These are phyloP conservation scores for Inga leiocalycina DNA, from an alignment of 306 rosid species.

Conservation along the genomic window DNA sequence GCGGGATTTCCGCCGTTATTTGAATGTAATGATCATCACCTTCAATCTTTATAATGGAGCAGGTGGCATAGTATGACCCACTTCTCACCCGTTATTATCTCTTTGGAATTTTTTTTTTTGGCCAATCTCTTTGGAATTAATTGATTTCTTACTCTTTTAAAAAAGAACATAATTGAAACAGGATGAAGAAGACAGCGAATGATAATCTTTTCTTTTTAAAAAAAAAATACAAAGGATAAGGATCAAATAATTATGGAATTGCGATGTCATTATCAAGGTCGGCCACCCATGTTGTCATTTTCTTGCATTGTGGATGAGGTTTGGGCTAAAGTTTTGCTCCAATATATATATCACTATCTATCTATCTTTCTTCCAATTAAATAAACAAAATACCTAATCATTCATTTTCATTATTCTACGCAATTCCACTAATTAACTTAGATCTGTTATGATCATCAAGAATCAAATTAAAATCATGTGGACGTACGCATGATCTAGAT, in stretches of 20 bases:
- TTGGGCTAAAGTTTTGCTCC: neutral
- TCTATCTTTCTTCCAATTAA: neutral
- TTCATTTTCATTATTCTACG: neutral
- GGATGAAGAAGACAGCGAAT: neutral
- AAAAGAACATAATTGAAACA: neutral
- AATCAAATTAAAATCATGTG: neutral
- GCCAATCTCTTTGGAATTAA: neutral
- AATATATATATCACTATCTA: neutral
- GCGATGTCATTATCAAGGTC: slow-evolving; percentile 8
- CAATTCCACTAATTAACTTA: neutral
- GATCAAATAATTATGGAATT: neutral
- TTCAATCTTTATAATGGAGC: neutral
- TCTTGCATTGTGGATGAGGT: neutral
- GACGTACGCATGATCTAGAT: neutral
- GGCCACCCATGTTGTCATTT: slow-evolving; percentile 9
- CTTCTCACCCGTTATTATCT: neutral
- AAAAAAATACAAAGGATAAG: neutral
- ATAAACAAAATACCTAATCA: neutral
- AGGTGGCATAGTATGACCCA: neutral
- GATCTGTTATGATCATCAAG: neutral
- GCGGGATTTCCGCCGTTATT: no score
- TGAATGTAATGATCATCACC: neutral
- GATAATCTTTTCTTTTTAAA: neutral
- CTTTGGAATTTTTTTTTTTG: neutral
- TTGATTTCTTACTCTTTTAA: neutral